These are phyloP conservation scores for Taiozyma sp. DNA, from an alignment of 1,139 yeast species.

Conservation along the genomic window DNA sequence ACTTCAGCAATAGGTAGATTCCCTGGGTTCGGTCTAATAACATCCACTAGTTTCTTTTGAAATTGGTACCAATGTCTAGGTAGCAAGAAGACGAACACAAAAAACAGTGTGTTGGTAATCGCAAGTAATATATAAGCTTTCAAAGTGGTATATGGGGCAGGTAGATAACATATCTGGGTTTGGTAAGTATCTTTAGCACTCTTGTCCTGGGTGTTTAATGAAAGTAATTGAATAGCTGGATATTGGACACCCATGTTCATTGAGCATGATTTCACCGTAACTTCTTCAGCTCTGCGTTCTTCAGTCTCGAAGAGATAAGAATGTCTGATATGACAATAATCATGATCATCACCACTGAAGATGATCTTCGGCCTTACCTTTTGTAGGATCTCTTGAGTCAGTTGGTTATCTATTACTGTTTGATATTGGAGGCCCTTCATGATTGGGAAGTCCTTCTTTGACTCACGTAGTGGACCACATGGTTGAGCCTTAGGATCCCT, in stretches of 20 bases:
- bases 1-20: constrained; percentile 18
- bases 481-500: constrained; percentile 45
- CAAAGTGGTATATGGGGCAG: constrained; percentile 57
- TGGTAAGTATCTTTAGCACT: constrained; percentile 23
- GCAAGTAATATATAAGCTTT: constrained; percentile 30
- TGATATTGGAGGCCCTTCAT: constrained; percentile 73
- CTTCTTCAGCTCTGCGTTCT: constrained; percentile 50
- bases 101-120: constrained; percentile 12
- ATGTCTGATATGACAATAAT: constrained; percentile 79
- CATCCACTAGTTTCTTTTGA: neutral
- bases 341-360: constrained; percentile 96
- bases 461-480: constrained; percentile 72
- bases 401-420: constrained; percentile 57
- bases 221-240: constrained; percentile 83
- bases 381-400: constrained; percentile 51
- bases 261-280: constrained; percentile 82
- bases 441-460: constrained; percentile 56
- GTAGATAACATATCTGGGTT: constrained; percentile 65
- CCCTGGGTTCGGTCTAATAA: constrained; percentile 1
- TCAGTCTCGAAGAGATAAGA: constrained; percentile 34
- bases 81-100: constrained; percentile 12
- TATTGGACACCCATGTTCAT: constrained; percentile 85
- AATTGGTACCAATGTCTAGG: constrained; percentile 16
- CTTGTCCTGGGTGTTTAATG: constrained; percentile 49
- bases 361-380: constrained; percentile 58